Conservation (phyloP, 2,329 filamentous ascomycete species). For the Trichoderma endophyticum region DNA sequence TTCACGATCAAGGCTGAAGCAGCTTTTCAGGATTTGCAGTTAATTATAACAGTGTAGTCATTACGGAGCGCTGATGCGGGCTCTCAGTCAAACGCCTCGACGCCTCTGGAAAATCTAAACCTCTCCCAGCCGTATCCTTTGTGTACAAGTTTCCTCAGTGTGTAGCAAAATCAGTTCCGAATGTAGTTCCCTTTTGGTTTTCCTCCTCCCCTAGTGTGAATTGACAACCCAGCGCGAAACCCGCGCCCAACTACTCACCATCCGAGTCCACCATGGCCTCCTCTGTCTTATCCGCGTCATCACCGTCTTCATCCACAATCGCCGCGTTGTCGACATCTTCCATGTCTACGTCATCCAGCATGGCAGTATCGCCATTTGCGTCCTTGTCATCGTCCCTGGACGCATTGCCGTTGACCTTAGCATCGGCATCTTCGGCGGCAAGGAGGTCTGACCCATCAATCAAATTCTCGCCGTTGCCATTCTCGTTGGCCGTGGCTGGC, state of each 20-base stretch:
- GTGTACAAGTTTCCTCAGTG: constrained; percentile 43
- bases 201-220: not conserved
- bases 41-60: not conserved
- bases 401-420: constrained; percentile 13
- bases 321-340: constrained; percentile 44
- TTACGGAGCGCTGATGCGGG: constrained; percentile 5
- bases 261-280: constrained; percentile 39
- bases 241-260: constrained; percentile 26
- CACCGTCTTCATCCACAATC: constrained; percentile 44
- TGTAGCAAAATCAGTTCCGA: constrained; percentile 49
- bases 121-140: constrained; percentile 34
- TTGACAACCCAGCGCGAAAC: not conserved
- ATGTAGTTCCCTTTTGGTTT: constrained; percentile 19
- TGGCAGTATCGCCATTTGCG: constrained; percentile 42
- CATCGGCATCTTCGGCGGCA: not conserved
- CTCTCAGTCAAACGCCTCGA: constrained; percentile 13
- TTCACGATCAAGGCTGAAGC: not conserved
- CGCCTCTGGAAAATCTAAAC: constrained; percentile 34
- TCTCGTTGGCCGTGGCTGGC: constrained; percentile 26
- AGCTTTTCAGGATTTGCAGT: not conserved
- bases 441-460: constrained; percentile 27
- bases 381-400: constrained; percentile 26
- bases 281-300: constrained; percentile 41
- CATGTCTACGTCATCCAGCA: constrained; percentile 51
- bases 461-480: constrained; percentile 27